phyloP scores from a whole-genome alignment of 2,329 filamentous ascomycete species.

The Curvularia sp. region DNA sequence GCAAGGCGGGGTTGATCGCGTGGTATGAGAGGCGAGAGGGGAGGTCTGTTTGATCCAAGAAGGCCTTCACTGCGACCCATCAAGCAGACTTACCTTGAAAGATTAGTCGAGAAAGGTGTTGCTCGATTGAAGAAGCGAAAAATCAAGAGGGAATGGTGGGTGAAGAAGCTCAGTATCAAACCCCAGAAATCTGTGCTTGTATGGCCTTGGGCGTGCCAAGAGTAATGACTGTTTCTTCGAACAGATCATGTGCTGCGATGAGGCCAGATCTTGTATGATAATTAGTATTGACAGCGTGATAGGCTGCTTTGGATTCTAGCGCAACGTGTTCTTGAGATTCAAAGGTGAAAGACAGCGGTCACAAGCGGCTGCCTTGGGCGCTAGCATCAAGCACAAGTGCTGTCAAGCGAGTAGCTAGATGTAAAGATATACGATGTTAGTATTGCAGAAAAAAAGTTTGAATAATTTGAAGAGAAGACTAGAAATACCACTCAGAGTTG shows the following conservation, averaged over 20 bases:
- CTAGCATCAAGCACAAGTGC: neutral
- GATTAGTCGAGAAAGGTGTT: neutral
- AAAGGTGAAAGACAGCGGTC: conserved; percentile 11
- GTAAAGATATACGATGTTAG: neutral
- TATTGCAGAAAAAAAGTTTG: neutral
- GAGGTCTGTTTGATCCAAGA: neutral
- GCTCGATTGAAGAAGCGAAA: neutral
- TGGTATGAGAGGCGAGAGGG: neutral
- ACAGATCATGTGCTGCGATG: neutral
- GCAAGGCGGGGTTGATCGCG: neutral
- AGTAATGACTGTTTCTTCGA: neutral
- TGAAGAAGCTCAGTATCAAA: conserved; percentile 4
- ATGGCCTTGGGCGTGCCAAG: neutral
- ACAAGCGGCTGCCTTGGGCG: neutral
- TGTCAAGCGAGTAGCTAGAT: neutral
- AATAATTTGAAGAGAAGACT: neutral
- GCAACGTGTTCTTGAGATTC: conserved; percentile 2
- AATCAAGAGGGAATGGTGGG: neutral
- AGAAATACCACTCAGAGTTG: no score
- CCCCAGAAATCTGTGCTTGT: neutral
- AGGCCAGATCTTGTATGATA: neutral
- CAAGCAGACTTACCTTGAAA: neutral
- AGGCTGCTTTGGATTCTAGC: neutral
- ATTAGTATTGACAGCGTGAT: neutral
- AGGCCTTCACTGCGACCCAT: neutral